These are phyloP conservation scores for Fusarium hostae DNA, from an alignment of 2,329 filamentous ascomycete species.

Conservation along the genomic window DNA sequence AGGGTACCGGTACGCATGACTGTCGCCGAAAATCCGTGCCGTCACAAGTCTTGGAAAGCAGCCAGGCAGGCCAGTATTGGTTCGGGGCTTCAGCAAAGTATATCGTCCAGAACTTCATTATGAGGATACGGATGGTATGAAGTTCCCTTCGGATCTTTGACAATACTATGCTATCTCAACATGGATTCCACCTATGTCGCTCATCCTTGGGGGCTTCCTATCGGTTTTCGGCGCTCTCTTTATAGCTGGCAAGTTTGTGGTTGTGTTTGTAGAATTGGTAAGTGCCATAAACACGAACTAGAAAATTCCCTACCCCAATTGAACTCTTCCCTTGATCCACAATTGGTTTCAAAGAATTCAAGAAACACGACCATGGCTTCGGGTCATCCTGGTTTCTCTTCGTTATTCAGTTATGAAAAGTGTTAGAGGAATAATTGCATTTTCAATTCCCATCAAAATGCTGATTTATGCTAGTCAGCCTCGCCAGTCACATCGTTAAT, in stretches of 20 bases:
- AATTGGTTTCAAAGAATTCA: constrained; percentile 19
- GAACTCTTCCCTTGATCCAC: not conserved
- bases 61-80: too few relatives aligned
- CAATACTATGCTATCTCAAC: not conserved
- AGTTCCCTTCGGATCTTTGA: not conserved
- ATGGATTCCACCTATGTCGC: not conserved
- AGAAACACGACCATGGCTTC: constrained; percentile 2
- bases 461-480: constrained; percentile 10
- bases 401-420: not conserved
- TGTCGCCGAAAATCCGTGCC: not conserved
- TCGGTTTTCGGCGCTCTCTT: not conserved
- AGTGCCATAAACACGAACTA: not conserved
- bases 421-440: not conserved
- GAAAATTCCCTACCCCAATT: not conserved
- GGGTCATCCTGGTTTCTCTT: not conserved
- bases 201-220: not conserved
- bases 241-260: not conserved
- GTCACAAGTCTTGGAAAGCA: not conserved
- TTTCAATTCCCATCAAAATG: not conserved
- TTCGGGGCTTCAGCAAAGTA: not conserved
- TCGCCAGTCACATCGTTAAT: not conserved
- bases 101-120: not conserved
- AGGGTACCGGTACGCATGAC: not conserved
- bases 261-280: not conserved
- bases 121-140: not conserved